Evolutionary conservation across 306 rosid genomes (phyloP).

Genomic region (Alnus rubra): DNA sequence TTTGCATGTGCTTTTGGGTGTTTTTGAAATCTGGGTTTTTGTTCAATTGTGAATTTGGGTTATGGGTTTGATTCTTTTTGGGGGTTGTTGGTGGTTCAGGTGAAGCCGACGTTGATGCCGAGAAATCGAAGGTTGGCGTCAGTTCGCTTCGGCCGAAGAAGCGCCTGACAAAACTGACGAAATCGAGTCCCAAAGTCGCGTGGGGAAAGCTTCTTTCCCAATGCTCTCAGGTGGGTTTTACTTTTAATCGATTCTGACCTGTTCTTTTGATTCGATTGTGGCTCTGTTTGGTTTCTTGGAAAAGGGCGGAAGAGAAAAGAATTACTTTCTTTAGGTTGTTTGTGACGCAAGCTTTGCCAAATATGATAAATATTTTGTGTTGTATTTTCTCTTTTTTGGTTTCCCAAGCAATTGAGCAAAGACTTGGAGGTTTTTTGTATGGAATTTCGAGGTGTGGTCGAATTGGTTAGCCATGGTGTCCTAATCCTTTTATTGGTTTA

Average conservation of each 20-base stretch:
- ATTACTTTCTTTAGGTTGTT: not conserved
- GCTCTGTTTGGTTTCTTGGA: not conserved
- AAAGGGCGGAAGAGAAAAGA: not conserved
- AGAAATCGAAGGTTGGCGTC: conserved; percentile 45
- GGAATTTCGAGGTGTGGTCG: not conserved
- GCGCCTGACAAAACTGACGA: conserved; percentile 44
- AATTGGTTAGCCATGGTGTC: not conserved
- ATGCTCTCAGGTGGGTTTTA: conserved; percentile 71
- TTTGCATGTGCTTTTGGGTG: not conserved
- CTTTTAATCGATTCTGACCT: conserved; percentile 12
- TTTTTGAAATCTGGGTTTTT: conserved; percentile 21
- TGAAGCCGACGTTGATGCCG: conserved; percentile 46
- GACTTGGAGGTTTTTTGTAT: not conserved
- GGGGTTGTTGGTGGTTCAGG: conserved; percentile 41
- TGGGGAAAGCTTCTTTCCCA: conserved; percentile 97
- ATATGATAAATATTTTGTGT: not conserved
- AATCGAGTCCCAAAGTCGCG: conserved; percentile 43
- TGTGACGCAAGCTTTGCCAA: not conserved
- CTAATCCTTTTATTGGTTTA: not conserved
- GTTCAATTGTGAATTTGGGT: conserved; percentile 28
- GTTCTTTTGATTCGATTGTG: conserved; percentile 1
- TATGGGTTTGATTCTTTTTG: conserved; percentile 30
- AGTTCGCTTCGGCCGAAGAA: conserved; percentile 50
- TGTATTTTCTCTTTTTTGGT: not conserved
- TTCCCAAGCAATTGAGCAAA: not conserved